A percentile compares a stretch with the other conserved stretches of the same genome.
Conservation (phyloP, 345 rosid species). For the Melastoma malabathricum region DNA sequence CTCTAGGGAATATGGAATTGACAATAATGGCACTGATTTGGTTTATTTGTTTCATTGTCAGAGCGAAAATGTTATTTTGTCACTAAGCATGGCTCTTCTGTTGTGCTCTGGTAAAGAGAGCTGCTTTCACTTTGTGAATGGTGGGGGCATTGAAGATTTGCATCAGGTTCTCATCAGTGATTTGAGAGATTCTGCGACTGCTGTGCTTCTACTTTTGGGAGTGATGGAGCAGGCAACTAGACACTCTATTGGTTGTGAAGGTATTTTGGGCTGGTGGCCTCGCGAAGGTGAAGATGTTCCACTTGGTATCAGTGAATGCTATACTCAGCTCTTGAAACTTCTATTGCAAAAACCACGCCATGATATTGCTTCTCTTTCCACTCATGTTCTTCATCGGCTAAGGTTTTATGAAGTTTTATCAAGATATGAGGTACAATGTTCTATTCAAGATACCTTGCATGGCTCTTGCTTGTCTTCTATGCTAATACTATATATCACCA, state of each 20-base stretch:
- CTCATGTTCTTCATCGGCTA: constrained; percentile 71
- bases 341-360: constrained; percentile 72
- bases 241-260: constrained; percentile 87
- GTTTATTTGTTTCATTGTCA: constrained; percentile 25
- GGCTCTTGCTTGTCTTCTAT: constrained; percentile 6
- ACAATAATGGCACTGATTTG: neutral
- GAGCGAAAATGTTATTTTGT: constrained; percentile 55
- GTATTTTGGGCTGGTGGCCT: constrained; percentile 95
- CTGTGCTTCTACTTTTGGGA: constrained; percentile 52
- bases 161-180: constrained; percentile 34
- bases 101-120: constrained; percentile 83
- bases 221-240: constrained; percentile 85
- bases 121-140: constrained; percentile 81
- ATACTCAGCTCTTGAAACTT: constrained; percentile 58
- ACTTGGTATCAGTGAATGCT: constrained; percentile 62
- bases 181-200: constrained; percentile 38
- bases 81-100: constrained; percentile 56
- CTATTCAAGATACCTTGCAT: constrained; percentile 3
- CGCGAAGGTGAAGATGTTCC: constrained; percentile 74
- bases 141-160: constrained; percentile 76
- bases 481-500: constrained; percentile 26
- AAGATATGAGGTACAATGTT: constrained; percentile 66
- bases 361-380: constrained; percentile 72
- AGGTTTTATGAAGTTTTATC: constrained; percentile 83
- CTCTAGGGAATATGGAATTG: neutral